Conservation (phyloP, 352 stramenopile genomes). For the Phytophthora europaea region DNA sequence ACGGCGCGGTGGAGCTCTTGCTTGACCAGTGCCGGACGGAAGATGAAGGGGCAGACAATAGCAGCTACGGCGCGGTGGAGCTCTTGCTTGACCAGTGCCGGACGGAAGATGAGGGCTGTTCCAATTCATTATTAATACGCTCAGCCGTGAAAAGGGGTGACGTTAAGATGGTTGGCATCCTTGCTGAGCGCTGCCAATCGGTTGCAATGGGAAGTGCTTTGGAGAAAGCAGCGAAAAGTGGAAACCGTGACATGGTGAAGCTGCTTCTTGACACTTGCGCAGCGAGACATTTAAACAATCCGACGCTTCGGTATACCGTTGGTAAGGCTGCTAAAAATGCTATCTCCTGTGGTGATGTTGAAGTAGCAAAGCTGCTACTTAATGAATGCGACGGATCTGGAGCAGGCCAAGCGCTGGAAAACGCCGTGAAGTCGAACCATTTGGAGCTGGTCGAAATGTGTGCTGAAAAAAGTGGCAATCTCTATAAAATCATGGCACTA, state of each 20-base stretch:
- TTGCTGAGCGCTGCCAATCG: not conserved
- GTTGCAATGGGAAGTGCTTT: not conserved
- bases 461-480: not conserved
- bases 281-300: not conserved
- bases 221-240: not conserved
- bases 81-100: not conserved
- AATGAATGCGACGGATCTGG: not conserved
- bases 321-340: not conserved
- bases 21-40: not conserved
- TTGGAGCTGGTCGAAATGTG: not conserved
- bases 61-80: not conserved
- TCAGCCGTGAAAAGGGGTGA: not conserved
- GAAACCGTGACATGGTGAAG: not conserved
- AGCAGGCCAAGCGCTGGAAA: not conserved
- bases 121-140: not conserved
- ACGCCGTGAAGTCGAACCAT: not conserved
- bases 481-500: not conserved
- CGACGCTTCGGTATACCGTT: not conserved
- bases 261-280: constrained; percentile 1
- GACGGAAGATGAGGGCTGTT: not conserved
- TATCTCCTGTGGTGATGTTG: not conserved
- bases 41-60: not conserved
- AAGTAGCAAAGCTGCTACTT: not conserved
- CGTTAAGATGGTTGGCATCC: not conserved
- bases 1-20: not conserved